Conservation (phyloP, 352 stramenopile species). For the Pythium insidiosum region DNA sequence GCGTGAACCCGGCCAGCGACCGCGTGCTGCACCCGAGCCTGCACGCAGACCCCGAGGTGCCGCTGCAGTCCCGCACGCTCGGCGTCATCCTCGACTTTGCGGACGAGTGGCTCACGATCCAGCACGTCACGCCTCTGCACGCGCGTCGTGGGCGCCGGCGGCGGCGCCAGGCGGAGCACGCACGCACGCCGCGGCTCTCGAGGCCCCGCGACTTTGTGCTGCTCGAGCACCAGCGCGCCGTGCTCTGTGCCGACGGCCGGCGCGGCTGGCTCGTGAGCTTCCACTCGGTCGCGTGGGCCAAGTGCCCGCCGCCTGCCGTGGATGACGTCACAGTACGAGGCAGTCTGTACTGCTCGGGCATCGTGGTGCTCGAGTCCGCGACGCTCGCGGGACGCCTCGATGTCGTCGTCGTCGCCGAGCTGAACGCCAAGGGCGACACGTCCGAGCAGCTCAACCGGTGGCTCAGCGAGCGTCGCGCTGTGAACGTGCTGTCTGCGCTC, state of each 20-base stretch:
- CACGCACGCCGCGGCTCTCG: no score
- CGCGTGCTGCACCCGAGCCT: no score
- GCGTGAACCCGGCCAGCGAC: no score
- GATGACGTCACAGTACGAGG: conserved; percentile 12
- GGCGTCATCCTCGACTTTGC: conserved; percentile 14
- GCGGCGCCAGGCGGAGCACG: no score
- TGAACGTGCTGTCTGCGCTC: conserved; percentile 7
- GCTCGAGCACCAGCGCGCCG: conserved; percentile 8
- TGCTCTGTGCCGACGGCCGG: conserved; percentile 8
- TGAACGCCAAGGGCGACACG: conserved; percentile 11
- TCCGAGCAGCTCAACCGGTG: neutral
- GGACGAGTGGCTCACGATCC: conserved; percentile 21
- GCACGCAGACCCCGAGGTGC: no score
- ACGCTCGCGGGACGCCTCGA: conserved; percentile 4
- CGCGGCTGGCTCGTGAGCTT: conserved; percentile 14
- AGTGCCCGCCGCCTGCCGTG: conserved; percentile 2
- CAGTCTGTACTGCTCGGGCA: conserved; percentile 14
- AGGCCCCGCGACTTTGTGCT: conserved; percentile 7
- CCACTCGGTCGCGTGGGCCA: conserved; percentile 13
- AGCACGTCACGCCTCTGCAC: conserved; percentile 26
- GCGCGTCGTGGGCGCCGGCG: conserved; percentile 2
- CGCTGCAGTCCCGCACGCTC: no score
- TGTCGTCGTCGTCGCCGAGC: conserved; percentile 8
- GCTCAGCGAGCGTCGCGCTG: neutral
- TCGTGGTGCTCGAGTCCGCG: conserved; percentile 10